Percentiles rank a stretch among this genome's conserved stretches.
phyloP scores from a whole-genome alignment of 805 yeast genomes.

The Cyberlindnera xylosilytica region DNA sequence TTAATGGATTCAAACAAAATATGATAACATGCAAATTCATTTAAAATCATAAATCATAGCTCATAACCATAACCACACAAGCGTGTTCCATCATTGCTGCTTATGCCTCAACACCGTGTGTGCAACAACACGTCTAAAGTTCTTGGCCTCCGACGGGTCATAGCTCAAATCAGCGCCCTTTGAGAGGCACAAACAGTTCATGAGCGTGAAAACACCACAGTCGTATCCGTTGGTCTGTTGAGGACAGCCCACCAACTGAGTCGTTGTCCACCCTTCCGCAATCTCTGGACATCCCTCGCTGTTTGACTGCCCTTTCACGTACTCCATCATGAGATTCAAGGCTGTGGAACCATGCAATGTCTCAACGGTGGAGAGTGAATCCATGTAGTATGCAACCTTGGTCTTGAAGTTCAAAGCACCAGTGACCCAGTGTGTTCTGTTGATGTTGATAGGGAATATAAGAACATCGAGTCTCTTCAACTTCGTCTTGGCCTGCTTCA shows the following conservation, averaged over 20 bases:
- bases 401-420: constrained; percentile 68
- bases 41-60: no score
- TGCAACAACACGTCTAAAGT: constrained; percentile 50
- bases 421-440: constrained; percentile 88
- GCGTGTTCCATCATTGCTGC: background rate
- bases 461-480: constrained; percentile 63
- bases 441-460: constrained; percentile 81
- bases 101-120: constrained; percentile 14
- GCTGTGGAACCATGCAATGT: constrained; percentile 37
- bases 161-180: constrained; percentile 49
- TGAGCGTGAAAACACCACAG: constrained; percentile 92
- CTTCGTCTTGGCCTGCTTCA: constrained; percentile 67
- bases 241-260: constrained; percentile 53
- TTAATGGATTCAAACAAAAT: no score
- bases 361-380: constrained; percentile 55
- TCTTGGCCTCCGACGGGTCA: constrained; percentile 65
- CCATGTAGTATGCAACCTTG: constrained; percentile 65
- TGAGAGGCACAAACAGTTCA: constrained; percentile 64
- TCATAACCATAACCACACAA: no score
- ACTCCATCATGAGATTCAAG: constrained; percentile 50
- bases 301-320: constrained; percentile 66
- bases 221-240: constrained; percentile 88
- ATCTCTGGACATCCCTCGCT: constrained; percentile 35
- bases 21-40: no score
- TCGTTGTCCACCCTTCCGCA: constrained; percentile 32